Percentiles rank a stretch among this genome's conserved stretches.
Conservation (phyloP, 352 stramenopile species). For the Globisporangium mamillatum region DNA sequence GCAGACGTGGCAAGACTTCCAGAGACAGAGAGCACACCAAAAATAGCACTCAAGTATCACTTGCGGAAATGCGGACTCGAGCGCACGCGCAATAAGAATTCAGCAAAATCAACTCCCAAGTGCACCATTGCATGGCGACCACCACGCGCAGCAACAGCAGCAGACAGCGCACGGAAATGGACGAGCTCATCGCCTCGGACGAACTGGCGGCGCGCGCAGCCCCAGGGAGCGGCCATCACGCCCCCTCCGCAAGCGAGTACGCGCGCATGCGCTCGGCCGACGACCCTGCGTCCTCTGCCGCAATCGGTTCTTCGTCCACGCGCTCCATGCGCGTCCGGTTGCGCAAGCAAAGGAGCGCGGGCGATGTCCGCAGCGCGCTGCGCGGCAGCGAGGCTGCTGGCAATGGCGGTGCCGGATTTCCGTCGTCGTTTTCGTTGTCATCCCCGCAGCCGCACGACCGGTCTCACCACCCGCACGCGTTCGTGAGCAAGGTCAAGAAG, state of each 20-base stretch:
- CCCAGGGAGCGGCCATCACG: neutral
- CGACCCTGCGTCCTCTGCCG: neutral
- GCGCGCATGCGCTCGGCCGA: neutral
- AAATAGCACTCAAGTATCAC: no score
- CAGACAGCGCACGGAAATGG: neutral
- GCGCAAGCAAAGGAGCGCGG: slow-evolving; percentile 9
- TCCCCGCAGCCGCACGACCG: neutral
- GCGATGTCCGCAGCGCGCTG: neutral
- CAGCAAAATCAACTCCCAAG: neutral
- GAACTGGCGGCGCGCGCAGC: no score
- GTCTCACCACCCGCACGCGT: neutral
- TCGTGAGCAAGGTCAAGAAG: slow-evolving; percentile 39
- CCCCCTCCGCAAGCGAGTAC: neutral
- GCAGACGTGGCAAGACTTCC: no score
- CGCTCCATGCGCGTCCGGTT: slow-evolving; percentile 9
- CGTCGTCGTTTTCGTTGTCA: neutral
- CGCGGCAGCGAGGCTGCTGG: neutral
- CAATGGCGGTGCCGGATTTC: no score
- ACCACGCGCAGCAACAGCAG: neutral
- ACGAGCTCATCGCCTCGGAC: neutral
- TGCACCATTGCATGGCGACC: neutral
- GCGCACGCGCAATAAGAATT: neutral
- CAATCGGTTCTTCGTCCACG: neutral
- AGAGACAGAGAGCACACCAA: no score
- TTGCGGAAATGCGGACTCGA: neutral